phyloP scores from a whole-genome alignment of 495 filamentous ascomycete genomes.

The Annulohypoxylon bovei region DNA sequence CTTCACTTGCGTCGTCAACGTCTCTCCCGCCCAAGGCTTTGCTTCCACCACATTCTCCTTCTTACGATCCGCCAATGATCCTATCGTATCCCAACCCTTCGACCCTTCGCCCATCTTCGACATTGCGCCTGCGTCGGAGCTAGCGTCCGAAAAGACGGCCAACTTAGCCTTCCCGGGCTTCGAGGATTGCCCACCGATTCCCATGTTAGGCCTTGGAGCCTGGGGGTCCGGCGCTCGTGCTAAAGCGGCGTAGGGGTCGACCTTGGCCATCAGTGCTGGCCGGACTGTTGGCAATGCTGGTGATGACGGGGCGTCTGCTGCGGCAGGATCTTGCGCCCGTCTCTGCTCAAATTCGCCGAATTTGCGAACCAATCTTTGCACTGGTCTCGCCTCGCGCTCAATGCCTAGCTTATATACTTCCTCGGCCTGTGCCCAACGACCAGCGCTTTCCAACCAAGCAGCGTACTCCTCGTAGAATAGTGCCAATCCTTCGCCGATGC shows the following conservation, averaged over 20 bases:
- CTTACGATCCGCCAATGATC: constrained; percentile 82
- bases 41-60: constrained; percentile 93
- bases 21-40: constrained; percentile 92
- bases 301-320: constrained; percentile 73
- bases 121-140: constrained; percentile 61
- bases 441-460: constrained; percentile 85
- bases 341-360: constrained; percentile 89
- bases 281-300: constrained; percentile 86
- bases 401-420: constrained; percentile 92
- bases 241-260: constrained; percentile 76
- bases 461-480: constrained; percentile 99
- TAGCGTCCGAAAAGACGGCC: constrained; percentile 86
- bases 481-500: constrained; percentile 85
- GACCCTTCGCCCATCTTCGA: constrained; percentile 58
- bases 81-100: constrained; percentile 93
- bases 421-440: constrained; percentile 89
- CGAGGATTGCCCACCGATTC: constrained; percentile 57
- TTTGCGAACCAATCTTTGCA: constrained; percentile 82
- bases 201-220: constrained; percentile 62
- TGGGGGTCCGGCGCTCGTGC: constrained; percentile 69
- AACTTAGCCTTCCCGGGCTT: constrained; percentile 82
- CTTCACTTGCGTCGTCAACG: constrained; percentile 84
- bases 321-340: constrained; percentile 68
- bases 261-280: constrained; percentile 85
- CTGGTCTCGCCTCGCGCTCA: constrained; percentile 85